Evolutionary conservation across 495 filamentous ascomycete species (phyloP).

Genomic region (Penicillium taxi): DNA sequence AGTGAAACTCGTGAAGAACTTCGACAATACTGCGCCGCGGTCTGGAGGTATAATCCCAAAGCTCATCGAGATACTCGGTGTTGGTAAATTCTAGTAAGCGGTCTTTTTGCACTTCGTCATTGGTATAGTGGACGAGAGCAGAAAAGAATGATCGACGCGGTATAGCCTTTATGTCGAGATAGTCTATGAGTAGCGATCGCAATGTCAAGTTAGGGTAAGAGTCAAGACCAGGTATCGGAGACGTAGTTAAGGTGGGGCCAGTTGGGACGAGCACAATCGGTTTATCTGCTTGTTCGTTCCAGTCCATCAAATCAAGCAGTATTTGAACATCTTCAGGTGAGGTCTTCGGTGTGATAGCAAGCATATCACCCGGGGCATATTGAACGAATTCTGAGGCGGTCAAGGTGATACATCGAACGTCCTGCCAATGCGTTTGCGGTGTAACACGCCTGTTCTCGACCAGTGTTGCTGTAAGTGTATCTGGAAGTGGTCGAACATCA

Average conservation of each 20-base stretch:
- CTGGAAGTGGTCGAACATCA: conserved; percentile 46
- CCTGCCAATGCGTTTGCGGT: conserved; percentile 76
- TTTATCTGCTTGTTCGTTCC: conserved; percentile 62
- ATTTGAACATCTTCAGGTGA: conserved; percentile 65
- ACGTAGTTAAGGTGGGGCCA: conserved; percentile 20
- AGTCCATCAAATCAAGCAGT: conserved; percentile 68
- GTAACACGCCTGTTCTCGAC: conserved; percentile 65
- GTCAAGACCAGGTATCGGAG: conserved; percentile 37
- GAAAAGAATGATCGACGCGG: conserved; percentile 82
- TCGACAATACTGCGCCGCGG: conserved; percentile 88
- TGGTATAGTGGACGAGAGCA: conserved; percentile 62
- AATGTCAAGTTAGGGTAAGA: conserved; percentile 52
- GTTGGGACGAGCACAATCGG: conserved; percentile 42
- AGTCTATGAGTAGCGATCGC: conserved; percentile 65
- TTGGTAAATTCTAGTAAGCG: conserved; percentile 75
- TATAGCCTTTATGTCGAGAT: conserved; percentile 82
- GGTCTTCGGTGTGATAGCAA: conserved; percentile 82
- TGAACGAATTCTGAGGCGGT: conserved; percentile 34
- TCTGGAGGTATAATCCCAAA: conserved; percentile 91
- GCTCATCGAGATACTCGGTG: conserved; percentile 72
- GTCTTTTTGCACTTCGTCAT: conserved; percentile 64
- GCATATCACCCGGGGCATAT: conserved; percentile 63
- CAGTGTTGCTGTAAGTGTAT: conserved; percentile 34
- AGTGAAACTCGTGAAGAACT: conserved; percentile 80
- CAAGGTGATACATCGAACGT: conserved; percentile 72